Base-by-base conservation (phyloP, 805 yeast species). In the Starmerella tilneyi region DNA sequence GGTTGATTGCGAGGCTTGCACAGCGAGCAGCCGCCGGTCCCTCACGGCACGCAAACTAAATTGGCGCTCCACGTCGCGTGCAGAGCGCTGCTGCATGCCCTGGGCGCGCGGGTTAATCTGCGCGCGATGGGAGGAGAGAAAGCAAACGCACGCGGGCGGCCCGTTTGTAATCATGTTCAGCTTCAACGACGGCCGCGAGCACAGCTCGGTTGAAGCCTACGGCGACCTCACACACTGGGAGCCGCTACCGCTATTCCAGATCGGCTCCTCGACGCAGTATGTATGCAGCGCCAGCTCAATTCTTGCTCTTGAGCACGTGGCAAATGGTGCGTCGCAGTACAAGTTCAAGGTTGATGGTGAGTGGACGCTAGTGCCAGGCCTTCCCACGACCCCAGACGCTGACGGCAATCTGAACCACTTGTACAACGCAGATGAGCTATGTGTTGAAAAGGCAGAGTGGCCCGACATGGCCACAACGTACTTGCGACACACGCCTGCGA, bases 271-370 rank as follows among this genome's bases (percentile, higher is more conserved):
- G 28, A 49, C 53, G 8, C 41, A 41, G 28, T 57, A 50, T 49
- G 41, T 35, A 28, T 56, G 51, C 7, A 34, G 31, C 17, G 24
- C 43, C 24, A 11, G 29, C 12, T 36, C 28, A 22, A 42, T 45
- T 31, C 26, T 36, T 9, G 30, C 30, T 9, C 41, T 36, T 23
- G 23, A 50, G 54, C 56, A 2, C 58, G 55, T 26, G 9, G 26
- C 40, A 47, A 46, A 43, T 60, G 62, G 16, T 9, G 9, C 16
- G n/a, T 19, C 30, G 45, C 46, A 49, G 53, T 67, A 63, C 56
- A 64, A 66, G 52, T 66, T 55, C 41, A 48, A 63, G 19, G 63
- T 66, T 24, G 65, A 66, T 43, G 70, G 67, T 20, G 47, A 59
- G 28, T 63, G 69, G 70, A 35, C 51, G 13, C 48, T 63, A 23